Conservation (phyloP, 1,139 yeast genomes). For the Taphrina pruni region DNA sequence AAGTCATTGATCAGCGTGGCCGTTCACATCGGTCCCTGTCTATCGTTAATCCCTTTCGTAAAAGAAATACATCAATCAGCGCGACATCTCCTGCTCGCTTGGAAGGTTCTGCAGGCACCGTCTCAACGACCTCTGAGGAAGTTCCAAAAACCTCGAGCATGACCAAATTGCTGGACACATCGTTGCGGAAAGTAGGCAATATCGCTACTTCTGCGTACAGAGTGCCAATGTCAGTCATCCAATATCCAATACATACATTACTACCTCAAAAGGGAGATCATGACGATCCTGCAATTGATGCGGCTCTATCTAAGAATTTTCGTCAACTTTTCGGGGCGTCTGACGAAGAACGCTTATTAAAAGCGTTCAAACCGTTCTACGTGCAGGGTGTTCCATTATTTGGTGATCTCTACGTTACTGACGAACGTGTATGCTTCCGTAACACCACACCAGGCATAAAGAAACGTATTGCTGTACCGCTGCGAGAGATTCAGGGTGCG, state of each 20-base stretch:
- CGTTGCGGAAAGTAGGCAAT: conserved; percentile 3
- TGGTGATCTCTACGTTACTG: conserved; percentile 80
- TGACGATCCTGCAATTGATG: conserved; percentile 11
- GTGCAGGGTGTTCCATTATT: conserved; percentile 75
- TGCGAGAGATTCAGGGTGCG: conserved; percentile 71
- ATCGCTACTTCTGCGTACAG: conserved; percentile 10
- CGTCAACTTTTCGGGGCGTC: conserved; percentile 69
- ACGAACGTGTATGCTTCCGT: conserved; percentile 71
- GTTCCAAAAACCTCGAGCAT: neutral
- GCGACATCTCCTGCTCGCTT: neutral
- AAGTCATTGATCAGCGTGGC: conserved; percentile 15
- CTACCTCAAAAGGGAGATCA: conserved; percentile 8
- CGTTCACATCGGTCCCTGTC: conserved; percentile 14
- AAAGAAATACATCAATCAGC: neutral
- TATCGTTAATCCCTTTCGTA: conserved; percentile 5
- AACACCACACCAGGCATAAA: conserved; percentile 78
- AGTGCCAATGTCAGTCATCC: conserved; percentile 6
- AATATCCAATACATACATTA: conserved; percentile 2
- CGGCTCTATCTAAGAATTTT: conserved; percentile 55
- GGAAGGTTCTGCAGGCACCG: neutral
- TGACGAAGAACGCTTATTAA: conserved; percentile 60
- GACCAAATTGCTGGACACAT: conserved; percentile 1
- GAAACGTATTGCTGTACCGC: conserved; percentile 84
- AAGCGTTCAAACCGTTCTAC: conserved; percentile 75
- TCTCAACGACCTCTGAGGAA: neutral